These are phyloP conservation scores for Amanita inopinata DNA, from an alignment of 768 basidiomycete genomes.

Conservation along the genomic window DNA sequence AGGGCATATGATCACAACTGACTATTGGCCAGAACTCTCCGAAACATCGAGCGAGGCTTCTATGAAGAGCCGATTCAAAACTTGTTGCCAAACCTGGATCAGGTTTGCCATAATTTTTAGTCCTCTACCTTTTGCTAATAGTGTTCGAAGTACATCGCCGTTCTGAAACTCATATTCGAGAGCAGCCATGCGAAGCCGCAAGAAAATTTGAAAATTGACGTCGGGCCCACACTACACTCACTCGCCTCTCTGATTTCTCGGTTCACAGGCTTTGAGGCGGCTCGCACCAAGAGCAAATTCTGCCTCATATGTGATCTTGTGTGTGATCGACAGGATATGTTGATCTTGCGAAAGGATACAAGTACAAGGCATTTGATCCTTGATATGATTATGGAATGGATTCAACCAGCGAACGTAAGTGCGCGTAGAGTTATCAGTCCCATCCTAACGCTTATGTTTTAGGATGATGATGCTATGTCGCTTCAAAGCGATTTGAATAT, in stretches of 20 bases:
- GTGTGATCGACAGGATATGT: conserved; percentile 48
- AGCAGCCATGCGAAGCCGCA: conserved; percentile 50
- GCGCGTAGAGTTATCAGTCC: conserved; percentile 1
- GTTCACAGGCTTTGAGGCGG: conserved; percentile 40
- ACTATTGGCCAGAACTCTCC: conserved; percentile 32
- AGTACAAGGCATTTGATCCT: conserved; percentile 59
- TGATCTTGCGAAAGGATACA: conserved; percentile 61
- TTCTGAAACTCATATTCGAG: conserved; percentile 73
- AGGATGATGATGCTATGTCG: conserved; percentile 27
- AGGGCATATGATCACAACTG: conserved; percentile 16
- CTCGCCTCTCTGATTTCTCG: conserved; percentile 60
- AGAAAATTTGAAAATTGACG: conserved; percentile 52
- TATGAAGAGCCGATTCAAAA: conserved; percentile 32
- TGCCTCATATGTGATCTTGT: conserved; percentile 64
- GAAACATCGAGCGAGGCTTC: conserved; percentile 37
- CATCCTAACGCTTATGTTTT: not conserved
- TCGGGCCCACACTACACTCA: conserved; percentile 47
- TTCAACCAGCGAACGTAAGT: conserved; percentile 43
- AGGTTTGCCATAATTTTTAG: conserved; percentile 33
- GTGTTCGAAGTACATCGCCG: conserved; percentile 51
- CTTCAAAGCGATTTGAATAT: conserved; percentile 62
- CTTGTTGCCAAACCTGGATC: conserved; percentile 56
- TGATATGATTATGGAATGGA: conserved; percentile 77
- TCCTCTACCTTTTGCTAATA: not conserved
- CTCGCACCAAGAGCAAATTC: conserved; percentile 67